phyloP scores from a whole-genome alignment of 1,284 basidiomycete genomes.

The Mycosarcoma maydis region DNA sequence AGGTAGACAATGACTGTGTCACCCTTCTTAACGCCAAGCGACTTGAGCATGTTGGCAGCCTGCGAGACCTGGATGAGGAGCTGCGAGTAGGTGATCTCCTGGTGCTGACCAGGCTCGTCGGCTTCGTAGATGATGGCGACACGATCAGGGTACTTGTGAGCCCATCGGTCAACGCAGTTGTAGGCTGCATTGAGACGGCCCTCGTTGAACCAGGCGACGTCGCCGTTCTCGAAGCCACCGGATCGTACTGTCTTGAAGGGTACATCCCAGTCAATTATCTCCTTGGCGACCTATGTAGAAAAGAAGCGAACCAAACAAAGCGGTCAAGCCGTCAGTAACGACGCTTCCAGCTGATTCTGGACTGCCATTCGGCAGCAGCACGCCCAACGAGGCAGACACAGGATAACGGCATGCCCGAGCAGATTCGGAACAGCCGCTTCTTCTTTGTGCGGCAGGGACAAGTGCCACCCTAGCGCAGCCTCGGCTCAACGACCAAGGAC shows the following conservation, averaged over 20 bases:
- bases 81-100: slow-evolving; percentile 80
- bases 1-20: slow-evolving; percentile 79
- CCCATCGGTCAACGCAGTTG: slow-evolving; percentile 98
- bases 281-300: slow-evolving; percentile 76
- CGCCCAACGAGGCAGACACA: no score
- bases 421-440: no score
- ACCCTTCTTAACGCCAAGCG: slow-evolving; percentile 91
- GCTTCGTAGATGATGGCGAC: slow-evolving; percentile 98
- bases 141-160: slow-evolving; percentile 88
- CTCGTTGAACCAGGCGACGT: slow-evolving; percentile 86
- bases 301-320: no score
- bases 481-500: no score
- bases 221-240: slow-evolving; percentile 85
- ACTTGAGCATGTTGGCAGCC: slow-evolving; percentile 90
- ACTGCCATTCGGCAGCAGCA: no score
- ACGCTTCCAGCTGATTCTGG: no score
- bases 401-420: no score
- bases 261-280: slow-evolving; percentile 86
- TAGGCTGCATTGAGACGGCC: slow-evolving; percentile 77
- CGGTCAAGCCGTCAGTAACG: no score
- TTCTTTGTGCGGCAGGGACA: slow-evolving; percentile 7
- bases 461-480: no score
- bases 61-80: slow-evolving; percentile 83
- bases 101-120: slow-evolving; percentile 86
- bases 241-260: slow-evolving; percentile 88